Evolutionary conservation across 768 basidiomycete genomes (phyloP), one percentile per base, ranked within the genome.

Genomic region (Lactarius indigo): DNA sequence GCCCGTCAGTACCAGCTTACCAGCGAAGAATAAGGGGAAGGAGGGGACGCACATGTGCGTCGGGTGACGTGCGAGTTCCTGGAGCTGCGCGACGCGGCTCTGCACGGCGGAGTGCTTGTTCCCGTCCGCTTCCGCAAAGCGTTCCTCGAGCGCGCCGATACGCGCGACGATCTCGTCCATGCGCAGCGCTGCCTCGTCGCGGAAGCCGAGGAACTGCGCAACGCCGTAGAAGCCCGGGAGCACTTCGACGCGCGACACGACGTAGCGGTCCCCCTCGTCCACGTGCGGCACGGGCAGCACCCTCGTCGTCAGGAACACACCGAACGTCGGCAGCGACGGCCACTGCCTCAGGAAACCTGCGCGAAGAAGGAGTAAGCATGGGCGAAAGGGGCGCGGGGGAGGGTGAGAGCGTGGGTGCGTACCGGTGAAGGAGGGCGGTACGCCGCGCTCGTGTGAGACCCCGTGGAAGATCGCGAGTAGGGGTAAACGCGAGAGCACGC

Each of bases 251-350:
- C 87, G 87, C 42, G 77, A 80, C n/a, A 89, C 80, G 3, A 80
- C 76, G 72, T 87, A 89, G 8, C 84, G 81, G 33, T 88, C 82
- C 23, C 81, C 79, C 1, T 71, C 60, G 0, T 80, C 72, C 10
- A 89, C 81, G 56, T 80, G 79, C 5, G 86, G 78, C 6, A 82
- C 73, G 7, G 85, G 83, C 3, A 85, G 77, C 35, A 85, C 75
- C 33, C 79, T 79, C 35, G 87, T 83, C 0, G 86, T 85, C 17
- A 89, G 77, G 76, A 90, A 90, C 41, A 90, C 81, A 84, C 88
- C 83, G 30, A 89, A 81, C 3, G 82, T 79, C 37, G 89, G 89
- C 18, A 91, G 79, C 20, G 87, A 83, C 28, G 88, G 88, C 85
- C 87, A 87, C 71, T 85, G 87, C 5, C 83, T 80, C 35, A 89